Evolutionary conservation across 2,329 filamentous ascomycete genomes (phyloP).

Genomic region (Helminthosporium solani): DNA sequence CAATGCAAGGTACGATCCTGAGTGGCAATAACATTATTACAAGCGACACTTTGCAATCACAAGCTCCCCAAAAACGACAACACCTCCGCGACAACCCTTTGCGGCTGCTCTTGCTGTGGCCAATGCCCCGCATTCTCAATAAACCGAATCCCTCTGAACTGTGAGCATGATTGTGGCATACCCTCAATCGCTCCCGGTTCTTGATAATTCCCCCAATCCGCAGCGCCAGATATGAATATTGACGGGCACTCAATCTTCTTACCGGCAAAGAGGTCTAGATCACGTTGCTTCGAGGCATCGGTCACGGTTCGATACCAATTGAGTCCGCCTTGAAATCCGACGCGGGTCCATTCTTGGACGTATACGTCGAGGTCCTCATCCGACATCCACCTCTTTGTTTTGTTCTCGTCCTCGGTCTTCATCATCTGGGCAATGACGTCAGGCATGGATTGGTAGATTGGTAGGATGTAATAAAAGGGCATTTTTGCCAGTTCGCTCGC

Average conservation of each 20-base stretch:
- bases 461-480: constrained; percentile 71
- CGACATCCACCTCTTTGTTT: constrained; percentile 57
- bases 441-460: constrained; percentile 58
- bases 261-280: constrained; percentile 61
- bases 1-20: no score
- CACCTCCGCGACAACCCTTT: constrained; percentile 53
- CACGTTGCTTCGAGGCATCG: constrained; percentile 49
- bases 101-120: constrained; percentile 67
- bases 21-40: no score
- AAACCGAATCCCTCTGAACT: constrained; percentile 55
- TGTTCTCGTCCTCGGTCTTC: constrained; percentile 51
- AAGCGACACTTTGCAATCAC: constrained; percentile 12
- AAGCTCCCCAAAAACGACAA: constrained; percentile 43
- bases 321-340: constrained; percentile 64
- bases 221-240: constrained; percentile 60
- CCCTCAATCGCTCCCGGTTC: constrained; percentile 64
- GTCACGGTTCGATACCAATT: constrained; percentile 68
- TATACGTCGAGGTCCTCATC: constrained; percentile 62
- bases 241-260: constrained; percentile 62
- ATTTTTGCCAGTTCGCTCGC: constrained; percentile 59
- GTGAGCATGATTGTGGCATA: constrained; percentile 54
- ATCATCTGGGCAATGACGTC: constrained; percentile 58
- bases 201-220: constrained; percentile 70
- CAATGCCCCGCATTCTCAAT: constrained; percentile 67
- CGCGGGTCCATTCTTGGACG: constrained; percentile 60